Evolutionary conservation across 345 rosid species (phyloP), one percentile per base, ranked within the genome.

Genomic region (Citrus glauca): DNA sequence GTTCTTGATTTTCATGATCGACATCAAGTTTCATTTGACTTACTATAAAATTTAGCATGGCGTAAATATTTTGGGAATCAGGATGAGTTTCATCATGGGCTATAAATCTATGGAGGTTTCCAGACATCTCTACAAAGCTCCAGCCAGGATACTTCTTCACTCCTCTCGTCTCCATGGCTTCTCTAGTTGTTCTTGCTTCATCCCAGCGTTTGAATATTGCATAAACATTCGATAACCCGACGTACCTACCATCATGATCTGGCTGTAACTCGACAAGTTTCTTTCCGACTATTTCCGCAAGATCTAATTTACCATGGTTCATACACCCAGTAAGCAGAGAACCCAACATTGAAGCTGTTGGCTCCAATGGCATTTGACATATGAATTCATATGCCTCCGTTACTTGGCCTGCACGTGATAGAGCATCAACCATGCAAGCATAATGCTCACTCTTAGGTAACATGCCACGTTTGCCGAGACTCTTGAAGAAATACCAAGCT

Each of bases 391-490:
- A 91, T 1, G 97, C 97, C 80, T 91, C 95, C 28, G 67, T 82
- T 28, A 92, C 85, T 53, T 83, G 82, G 61, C 96, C 98, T 7
- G 97, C 91, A 1, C 96, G 90, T 22, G 96, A 91, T 76, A 95
- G 79, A 69, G 83, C 93, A 78, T 95, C 95, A 9, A 92, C 92
- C 91, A 95, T 85, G 85, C 96, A 93, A 66, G 99, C 96, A 75
- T 86, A 95, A 76, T 95, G 98, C 85, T 95, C 99, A 7, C 83
- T 79, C 83, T 88, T 88, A 2, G 94, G 88, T 19, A 74, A 71
- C 83, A 83, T 82, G 24, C 91, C 85, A 19, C 72, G 81, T 80
- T 79, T 82, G 50, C 75, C 37, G 60, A 93, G 84, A 71, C 89
- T 72, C 13, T 75, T 73, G 5, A 95, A 89, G 80, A 95, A 84